These are phyloP conservation scores for Yarrowia osloensis DNA, from an alignment of 805 yeast genomes.

Conservation along the genomic window DNA sequence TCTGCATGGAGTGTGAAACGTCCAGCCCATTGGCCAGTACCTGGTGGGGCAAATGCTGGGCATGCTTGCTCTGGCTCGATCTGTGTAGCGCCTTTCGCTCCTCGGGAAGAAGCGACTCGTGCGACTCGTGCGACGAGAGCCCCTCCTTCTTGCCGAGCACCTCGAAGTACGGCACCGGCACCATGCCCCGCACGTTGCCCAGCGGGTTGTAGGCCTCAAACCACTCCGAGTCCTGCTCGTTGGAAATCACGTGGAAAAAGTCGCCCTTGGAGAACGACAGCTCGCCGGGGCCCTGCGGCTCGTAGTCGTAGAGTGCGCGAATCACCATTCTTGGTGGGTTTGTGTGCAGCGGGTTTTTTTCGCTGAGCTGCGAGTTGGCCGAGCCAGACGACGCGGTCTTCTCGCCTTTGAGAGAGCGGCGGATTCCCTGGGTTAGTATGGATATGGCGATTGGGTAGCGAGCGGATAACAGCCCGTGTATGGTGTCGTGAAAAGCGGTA, in stretches of 20 bases:
- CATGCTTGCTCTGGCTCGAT: conserved; percentile 27
- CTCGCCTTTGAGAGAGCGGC: conserved; percentile 43
- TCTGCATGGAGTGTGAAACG: conserved; percentile 12
- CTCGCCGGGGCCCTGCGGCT: conserved; percentile 79
- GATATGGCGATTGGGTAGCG: neutral
- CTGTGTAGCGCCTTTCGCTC: conserved; percentile 30
- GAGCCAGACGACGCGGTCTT: conserved; percentile 37
- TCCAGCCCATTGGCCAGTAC: conserved; percentile 27
- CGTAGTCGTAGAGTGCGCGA: conserved; percentile 75
- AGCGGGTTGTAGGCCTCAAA: conserved; percentile 88
- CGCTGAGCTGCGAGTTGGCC: conserved; percentile 32
- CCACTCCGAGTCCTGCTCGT: conserved; percentile 65
- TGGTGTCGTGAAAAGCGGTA: no score
- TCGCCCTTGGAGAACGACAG: conserved; percentile 79
- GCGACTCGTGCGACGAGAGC: neutral
- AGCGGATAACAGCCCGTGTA: neutral
- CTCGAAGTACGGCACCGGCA: conserved; percentile 83
- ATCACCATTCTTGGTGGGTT: conserved; percentile 78
- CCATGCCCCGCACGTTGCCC: conserved; percentile 75
- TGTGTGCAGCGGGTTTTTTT: conserved; percentile 40
- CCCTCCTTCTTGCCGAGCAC: conserved; percentile 40
- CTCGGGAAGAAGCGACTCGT: conserved; percentile 18
- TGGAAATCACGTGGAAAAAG: conserved; percentile 76
- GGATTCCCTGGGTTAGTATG: conserved; percentile 38
- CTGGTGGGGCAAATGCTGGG: conserved; percentile 27